Evolutionary conservation across 176 grass and related monocot genomes (phyloP).

Genomic region (Canna indica): DNA sequence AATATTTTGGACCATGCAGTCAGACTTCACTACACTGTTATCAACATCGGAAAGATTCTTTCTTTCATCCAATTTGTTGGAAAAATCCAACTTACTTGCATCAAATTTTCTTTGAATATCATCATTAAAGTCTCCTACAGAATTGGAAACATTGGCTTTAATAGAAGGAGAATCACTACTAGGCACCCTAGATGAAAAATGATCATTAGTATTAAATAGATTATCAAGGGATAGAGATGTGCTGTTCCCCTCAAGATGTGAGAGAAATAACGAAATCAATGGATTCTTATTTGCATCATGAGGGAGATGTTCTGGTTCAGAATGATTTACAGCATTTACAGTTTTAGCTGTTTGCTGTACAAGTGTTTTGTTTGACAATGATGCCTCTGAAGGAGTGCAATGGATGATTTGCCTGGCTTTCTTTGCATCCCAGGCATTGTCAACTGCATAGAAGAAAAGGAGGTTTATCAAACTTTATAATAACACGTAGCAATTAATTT

Average conservation of each 20-base stretch:
- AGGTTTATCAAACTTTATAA: conserved; percentile 11
- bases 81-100: conserved; percentile 18
- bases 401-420: conserved; percentile 33
- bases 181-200: conserved; percentile 39
- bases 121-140: not conserved
- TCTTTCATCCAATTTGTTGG: conserved; percentile 24
- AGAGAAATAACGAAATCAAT: conserved; percentile 90
- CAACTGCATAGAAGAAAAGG: conserved; percentile 37
- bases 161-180: conserved; percentile 27
- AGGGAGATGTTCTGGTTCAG: conserved; percentile 27
- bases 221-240: conserved; percentile 38
- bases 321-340: conserved; percentile 25
- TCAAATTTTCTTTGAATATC: conserved; percentile 13
- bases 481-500: not conserved
- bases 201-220: conserved; percentile 58
- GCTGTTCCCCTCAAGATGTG: conserved; percentile 83
- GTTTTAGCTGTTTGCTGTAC: conserved; percentile 26
- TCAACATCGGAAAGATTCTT: conserved; percentile 22
- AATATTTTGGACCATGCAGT: conserved; percentile 22
- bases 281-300: conserved; percentile 63
- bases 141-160: conserved; percentile 15
- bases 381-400: conserved; percentile 18
- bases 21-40: conserved; percentile 20
- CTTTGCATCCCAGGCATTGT: conserved; percentile 35
- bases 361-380: conserved; percentile 22